Conservation (phyloP, 2,329 filamentous ascomycete genomes). For the Scortechinia acanthostroma region DNA sequence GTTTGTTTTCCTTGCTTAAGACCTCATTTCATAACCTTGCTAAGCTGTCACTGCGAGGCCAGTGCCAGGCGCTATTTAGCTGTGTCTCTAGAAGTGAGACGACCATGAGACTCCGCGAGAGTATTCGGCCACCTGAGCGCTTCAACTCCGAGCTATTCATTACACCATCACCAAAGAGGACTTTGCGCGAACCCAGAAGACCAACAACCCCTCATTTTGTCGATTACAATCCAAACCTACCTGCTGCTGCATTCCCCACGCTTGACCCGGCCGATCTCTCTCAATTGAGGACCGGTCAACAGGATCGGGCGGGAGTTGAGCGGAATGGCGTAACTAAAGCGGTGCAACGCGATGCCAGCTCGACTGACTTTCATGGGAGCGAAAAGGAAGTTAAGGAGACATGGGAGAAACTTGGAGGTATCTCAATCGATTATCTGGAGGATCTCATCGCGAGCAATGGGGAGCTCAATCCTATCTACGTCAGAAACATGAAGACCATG, state of each 20-base stretch:
- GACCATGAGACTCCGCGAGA: conserved; percentile 2
- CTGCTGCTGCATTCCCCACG: conserved; percentile 30
- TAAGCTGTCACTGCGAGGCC: no score
- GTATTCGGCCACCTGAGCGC: conserved; percentile 4
- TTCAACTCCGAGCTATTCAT: not conserved
- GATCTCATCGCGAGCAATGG: conserved; percentile 5
- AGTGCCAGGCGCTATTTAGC: no score
- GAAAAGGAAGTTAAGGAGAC: no score
- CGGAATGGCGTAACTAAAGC: no score
- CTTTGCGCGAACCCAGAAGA: conserved; percentile 11
- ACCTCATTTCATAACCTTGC: no score
- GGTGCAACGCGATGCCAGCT: no score
- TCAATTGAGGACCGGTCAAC: not conserved
- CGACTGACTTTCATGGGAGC: no score
- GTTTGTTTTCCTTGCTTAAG: no score
- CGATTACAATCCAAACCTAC: conserved; percentile 23
- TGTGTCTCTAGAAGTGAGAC: no score
- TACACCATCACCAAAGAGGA: not conserved
- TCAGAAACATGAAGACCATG: conserved; percentile 6
- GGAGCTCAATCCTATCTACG: conserved; percentile 6
- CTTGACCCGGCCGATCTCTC: conserved; percentile 9
- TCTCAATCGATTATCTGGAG: no score
- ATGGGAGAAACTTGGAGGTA: no score
- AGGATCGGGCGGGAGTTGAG: no score
- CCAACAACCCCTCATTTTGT: conserved; percentile 5